phyloP scores from a whole-genome alignment of 2,329 filamentous ascomycete species.

The Pyricularia grisea region DNA sequence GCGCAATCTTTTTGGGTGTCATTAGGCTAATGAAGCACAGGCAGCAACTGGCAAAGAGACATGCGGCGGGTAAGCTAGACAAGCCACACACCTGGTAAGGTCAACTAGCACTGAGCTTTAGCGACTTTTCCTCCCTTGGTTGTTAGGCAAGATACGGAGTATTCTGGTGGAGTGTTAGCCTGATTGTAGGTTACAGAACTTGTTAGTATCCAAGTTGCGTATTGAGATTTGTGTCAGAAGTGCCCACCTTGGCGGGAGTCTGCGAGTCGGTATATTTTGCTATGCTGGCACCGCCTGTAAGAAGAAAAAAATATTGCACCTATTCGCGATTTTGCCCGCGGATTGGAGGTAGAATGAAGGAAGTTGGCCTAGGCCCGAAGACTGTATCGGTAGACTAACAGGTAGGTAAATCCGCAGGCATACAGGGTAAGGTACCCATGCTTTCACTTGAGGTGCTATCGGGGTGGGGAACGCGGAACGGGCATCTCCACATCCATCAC shows the following conservation, averaged over 20 bases:
- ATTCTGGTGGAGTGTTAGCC: not conserved
- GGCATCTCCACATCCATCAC: not conserved
- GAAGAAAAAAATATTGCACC: not conserved
- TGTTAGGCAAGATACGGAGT: not conserved
- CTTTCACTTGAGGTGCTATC: not conserved
- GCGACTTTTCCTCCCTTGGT: not conserved
- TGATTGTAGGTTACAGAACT: not conserved
- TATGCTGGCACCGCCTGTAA: not conserved
- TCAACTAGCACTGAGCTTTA: not conserved
- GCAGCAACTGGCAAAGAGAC: not conserved
- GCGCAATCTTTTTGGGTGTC: not conserved
- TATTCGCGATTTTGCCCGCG: not conserved
- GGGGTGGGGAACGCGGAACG: not conserved
- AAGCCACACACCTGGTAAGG: not conserved
- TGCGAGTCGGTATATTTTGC: not conserved
- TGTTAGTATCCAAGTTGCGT: not conserved
- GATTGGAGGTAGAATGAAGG: not conserved
- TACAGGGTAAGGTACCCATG: not conserved
- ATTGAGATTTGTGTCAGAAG: not conserved
- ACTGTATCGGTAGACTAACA: no score
- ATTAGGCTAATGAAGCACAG: not conserved
- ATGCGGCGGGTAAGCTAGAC: not conserved
- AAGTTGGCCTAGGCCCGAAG: not conserved
- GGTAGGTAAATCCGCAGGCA: no score
- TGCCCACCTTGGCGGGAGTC: not conserved